These are phyloP conservation scores for Botrytis aclada DNA, from an alignment of 2,329 filamentous ascomycete genomes.

Conservation along the genomic window DNA sequence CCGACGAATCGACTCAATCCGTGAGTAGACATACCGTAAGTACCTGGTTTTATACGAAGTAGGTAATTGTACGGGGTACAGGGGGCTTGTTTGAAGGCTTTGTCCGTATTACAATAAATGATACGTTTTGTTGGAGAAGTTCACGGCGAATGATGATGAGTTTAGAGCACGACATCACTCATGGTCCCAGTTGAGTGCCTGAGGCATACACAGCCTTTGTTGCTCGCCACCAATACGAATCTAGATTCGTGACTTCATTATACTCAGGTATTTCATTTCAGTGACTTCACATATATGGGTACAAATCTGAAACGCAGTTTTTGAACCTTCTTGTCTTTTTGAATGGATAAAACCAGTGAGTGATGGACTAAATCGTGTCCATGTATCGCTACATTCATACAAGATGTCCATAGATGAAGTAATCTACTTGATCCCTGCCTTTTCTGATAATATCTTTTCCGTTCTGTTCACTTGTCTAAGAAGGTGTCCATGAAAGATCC, in stretches of 20 bases:
- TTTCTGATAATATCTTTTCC: not conserved
- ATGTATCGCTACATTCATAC: not conserved
- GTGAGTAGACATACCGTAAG: constrained; percentile 11
- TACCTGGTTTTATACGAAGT: not conserved
- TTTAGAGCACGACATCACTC: constrained; percentile 9
- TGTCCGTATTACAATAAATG: not conserved
- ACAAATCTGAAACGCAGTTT: not conserved
- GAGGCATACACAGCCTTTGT: not conserved
- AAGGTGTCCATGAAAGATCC: not conserved
- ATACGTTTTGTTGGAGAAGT: not conserved
- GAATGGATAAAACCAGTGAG: not conserved
- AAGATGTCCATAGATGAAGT: not conserved
- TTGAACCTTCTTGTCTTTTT: not conserved
- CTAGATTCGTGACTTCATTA: not conserved
- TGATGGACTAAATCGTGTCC: not conserved
- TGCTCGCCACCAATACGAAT: not conserved
- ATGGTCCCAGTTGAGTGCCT: not conserved
- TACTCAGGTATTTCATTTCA: not conserved
- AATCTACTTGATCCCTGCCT: not conserved
- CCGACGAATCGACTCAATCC: constrained; percentile 18
- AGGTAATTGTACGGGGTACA: constrained; percentile 5
- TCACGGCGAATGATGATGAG: constrained; percentile 8
- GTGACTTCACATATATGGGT: not conserved
- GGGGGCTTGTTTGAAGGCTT: not conserved
- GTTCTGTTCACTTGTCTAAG: not conserved